Percentiles rank a stretch among this genome's conserved stretches.
These are phyloP conservation scores for Rugonectria rugulosa DNA, from an alignment of 2,329 filamentous ascomycete species.

Conservation along the genomic window DNA sequence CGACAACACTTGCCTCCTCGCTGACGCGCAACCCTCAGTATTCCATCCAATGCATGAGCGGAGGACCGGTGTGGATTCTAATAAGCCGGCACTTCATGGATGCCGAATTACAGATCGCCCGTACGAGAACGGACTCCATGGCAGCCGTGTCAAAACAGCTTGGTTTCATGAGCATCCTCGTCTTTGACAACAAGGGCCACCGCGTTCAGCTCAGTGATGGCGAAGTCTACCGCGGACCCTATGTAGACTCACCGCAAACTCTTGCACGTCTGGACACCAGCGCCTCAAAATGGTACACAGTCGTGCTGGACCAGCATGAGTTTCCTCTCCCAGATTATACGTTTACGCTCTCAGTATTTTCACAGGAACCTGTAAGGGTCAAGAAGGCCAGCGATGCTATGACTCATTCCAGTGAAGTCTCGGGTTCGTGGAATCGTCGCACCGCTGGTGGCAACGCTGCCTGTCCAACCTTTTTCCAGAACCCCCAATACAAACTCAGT, in stretches of 20 bases:
- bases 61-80: constrained; percentile 80
- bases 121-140: constrained; percentile 50
- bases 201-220: constrained; percentile 78
- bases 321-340: constrained; percentile 76
- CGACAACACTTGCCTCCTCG: constrained; percentile 58
- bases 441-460: constrained; percentile 87
- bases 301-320: constrained; percentile 81
- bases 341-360: constrained; percentile 90
- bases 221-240: constrained; percentile 78
- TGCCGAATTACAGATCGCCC: constrained; percentile 65
- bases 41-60: constrained; percentile 65
- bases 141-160: constrained; percentile 60
- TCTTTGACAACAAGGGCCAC: constrained; percentile 76
- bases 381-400: constrained; percentile 68
- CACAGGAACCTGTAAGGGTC: constrained; percentile 67
- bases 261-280: constrained; percentile 70
- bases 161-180: constrained; percentile 87
- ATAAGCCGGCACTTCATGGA: constrained; percentile 86
- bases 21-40: constrained; percentile 76
- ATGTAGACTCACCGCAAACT: constrained; percentile 92
- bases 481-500: constrained; percentile 82
- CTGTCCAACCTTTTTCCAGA: constrained; percentile 78
- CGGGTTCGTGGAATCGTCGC: constrained; percentile 76
- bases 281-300: constrained; percentile 56
- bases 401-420: constrained; percentile 62